Percentiles rank a stretch among this genome's conserved stretches.
Conservation (phyloP, 352 stramenopile genomes). For the Pythium myriotylum region DNA sequence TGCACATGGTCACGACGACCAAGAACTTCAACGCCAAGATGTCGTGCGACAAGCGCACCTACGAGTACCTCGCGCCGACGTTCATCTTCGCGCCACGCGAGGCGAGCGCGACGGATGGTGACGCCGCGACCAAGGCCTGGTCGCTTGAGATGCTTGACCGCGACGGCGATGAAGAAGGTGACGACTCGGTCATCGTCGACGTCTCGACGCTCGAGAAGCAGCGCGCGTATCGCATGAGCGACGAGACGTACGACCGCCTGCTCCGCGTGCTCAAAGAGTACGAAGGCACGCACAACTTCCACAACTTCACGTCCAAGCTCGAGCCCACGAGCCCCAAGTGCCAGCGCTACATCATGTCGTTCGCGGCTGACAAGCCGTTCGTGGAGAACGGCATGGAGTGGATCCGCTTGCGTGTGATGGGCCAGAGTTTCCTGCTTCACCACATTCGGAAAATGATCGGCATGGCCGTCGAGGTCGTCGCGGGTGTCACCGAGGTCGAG, state of each 20-base stretch:
- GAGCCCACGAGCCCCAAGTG: slow-evolving; percentile 80
- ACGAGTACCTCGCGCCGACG: slow-evolving; percentile 90
- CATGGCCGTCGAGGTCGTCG: slow-evolving; percentile 73
- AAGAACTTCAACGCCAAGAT: slow-evolving; percentile 93
- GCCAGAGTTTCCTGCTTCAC: slow-evolving; percentile 97
- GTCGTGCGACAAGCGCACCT: slow-evolving; percentile 87
- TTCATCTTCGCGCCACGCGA: slow-evolving; percentile 78
- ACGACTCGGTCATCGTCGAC: slow-evolving; percentile 52
- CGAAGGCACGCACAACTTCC: slow-evolving; percentile 92
- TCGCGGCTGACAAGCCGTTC: slow-evolving; percentile 77
- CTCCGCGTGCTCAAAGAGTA: slow-evolving; percentile 66
- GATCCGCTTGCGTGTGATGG: slow-evolving; percentile 94
- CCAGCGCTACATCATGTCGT: slow-evolving; percentile 93
- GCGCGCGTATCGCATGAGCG: slow-evolving; percentile 71
- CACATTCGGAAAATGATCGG: slow-evolving; percentile 99
- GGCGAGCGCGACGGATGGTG: not conserved
- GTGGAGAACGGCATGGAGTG: slow-evolving; percentile 93
- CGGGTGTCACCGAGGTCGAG: slow-evolving; percentile 45
- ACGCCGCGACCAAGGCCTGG: slow-evolving; percentile 29
- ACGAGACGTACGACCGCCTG: slow-evolving; percentile 51
- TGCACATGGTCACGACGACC: slow-evolving; percentile 84
- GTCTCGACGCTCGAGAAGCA: slow-evolving; percentile 62
- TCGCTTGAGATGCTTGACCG: slow-evolving; percentile 41
- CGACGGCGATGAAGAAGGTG: slow-evolving; percentile 28
- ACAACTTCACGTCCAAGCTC: slow-evolving; percentile 97